Evolutionary conservation across 1,284 basidiomycete genomes (phyloP).

Genomic region (Fomitiporia mediterranea): DNA sequence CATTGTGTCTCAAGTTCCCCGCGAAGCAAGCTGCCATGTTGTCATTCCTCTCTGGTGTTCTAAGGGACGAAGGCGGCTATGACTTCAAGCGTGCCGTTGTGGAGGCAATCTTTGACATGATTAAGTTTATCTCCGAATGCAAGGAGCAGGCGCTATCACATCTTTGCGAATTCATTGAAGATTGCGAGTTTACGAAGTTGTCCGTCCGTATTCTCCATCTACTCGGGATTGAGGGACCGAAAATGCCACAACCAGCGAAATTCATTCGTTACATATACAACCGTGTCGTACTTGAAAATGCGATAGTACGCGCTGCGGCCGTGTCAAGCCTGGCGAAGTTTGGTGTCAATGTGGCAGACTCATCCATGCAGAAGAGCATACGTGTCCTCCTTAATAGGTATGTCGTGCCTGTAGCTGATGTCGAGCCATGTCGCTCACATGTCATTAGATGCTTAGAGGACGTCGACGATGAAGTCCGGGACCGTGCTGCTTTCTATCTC

Average conservation of each 20-base stretch:
- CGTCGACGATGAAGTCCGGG: conserved; percentile 98
- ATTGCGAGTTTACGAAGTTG: conserved; percentile 99
- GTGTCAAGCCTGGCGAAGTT: conserved; percentile 96
- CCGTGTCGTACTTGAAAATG: conserved; percentile 97
- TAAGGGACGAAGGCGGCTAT: conserved; percentile 97
- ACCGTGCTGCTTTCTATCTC: conserved; percentile 94
- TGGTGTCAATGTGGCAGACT: conserved; percentile 83
- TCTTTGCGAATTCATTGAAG: conserved; percentile 99
- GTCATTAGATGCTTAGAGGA: conserved; percentile 86
- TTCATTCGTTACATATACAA: conserved; percentile 99
- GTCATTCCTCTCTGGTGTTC: conserved; percentile 88
- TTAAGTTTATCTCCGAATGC: conserved; percentile 93
- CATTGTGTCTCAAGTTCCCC: conserved; percentile 98
- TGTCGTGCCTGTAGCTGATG: conserved; percentile 23
- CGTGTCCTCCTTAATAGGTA: conserved; percentile 81
- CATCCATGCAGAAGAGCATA: conserved; percentile 79
- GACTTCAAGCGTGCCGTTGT: conserved; percentile 99
- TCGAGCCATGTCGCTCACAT: conserved; percentile 15
- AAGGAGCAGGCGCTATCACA: conserved; percentile 97
- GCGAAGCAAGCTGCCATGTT: conserved; percentile 95
- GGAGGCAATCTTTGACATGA: conserved; percentile 99
- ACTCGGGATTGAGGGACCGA: conserved; percentile 94
- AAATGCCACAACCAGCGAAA: conserved; percentile 92
- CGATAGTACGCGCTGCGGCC: conserved; percentile 95
- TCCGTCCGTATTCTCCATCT: conserved; percentile 96